A percentile compares a stretch with the other conserved stretches of the same genome.
These are phyloP conservation scores for Eremothecium sinecaudum DNA, from an alignment of 1,139 yeast genomes.

Conservation along the genomic window DNA sequence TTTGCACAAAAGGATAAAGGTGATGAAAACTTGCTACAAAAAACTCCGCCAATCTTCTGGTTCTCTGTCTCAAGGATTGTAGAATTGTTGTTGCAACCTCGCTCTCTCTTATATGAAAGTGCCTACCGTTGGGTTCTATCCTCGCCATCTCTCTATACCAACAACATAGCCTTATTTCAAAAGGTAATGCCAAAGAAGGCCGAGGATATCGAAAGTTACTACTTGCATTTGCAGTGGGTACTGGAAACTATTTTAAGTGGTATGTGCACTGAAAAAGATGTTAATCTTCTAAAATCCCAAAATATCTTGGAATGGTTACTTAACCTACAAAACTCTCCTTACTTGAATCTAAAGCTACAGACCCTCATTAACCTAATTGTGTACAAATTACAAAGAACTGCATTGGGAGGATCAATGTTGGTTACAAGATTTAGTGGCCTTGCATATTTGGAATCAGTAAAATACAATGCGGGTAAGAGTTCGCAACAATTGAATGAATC, in stretches of 20 bases:
- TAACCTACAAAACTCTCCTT: slow-evolving; percentile 46
- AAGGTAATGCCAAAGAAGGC: slow-evolving; percentile 36
- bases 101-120: slow-evolving; percentile 66
- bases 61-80: slow-evolving; percentile 44
- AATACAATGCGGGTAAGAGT: slow-evolving; percentile 28
- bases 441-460: slow-evolving; percentile 36
- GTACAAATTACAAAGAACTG: slow-evolving; percentile 43
- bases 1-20: slow-evolving; percentile 24
- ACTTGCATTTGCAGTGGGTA: slow-evolving; percentile 61
- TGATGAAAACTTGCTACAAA: slow-evolving; percentile 16
- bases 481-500: slow-evolving; percentile 13
- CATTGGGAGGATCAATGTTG: slow-evolving; percentile 52
- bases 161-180: slow-evolving; percentile 58
- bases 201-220: slow-evolving; percentile 43
- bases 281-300: slow-evolving; percentile 41
- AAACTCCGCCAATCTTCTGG: slow-evolving; percentile 37
- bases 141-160: slow-evolving; percentile 37
- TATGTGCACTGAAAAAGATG: slow-evolving; percentile 40
- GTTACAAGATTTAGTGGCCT: slow-evolving; percentile 57
- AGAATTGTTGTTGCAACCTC: slow-evolving; percentile 52
- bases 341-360: slow-evolving; percentile 35
- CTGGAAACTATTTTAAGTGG: slow-evolving; percentile 42
- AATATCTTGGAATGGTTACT: slow-evolving; percentile 62
- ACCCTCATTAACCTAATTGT: slow-evolving; percentile 38
- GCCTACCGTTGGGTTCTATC: slow-evolving; percentile 50